Base-by-base conservation (phyloP, 139 green algal species). In the Picochlorum sp. region DNA sequence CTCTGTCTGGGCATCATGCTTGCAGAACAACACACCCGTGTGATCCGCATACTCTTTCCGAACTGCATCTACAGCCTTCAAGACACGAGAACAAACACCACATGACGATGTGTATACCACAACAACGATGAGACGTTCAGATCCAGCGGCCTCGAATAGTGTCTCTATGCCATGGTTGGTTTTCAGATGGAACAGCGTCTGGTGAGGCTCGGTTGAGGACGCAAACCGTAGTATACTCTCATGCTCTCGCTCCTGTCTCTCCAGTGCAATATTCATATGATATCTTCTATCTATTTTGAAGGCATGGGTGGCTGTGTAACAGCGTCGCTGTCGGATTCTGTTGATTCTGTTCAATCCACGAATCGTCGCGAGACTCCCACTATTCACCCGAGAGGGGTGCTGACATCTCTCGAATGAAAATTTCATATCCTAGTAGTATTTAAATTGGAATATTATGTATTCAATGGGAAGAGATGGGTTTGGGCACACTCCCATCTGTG, bases 231-330 rank as follows among this genome's bases (percentile, higher is more conserved):
- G 34, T 41, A 41, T 41, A 41, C 34, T 41, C 34, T 9, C 34
- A 41, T 41, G 24, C 10, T 73, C 70, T 16, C 38, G 31, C 31
- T 78, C 45, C 49, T 80, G 73, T 41, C 73, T 52, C 62, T 80
- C 38, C 62, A 68, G 78, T 16, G 70, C 47, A 47, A 74, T 59
- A n/a, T 79, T 59, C 69, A 79, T 50, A 44, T 79, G 72, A 30
- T 72, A 62, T 38, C 68, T n/a, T 28, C 37, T 62, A 24, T 72
- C 66, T 15, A 72, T 72, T 20, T 69, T 21, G 2, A 72, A 66
- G 15, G 31, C 60, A n/a, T 24, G 18, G 6, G 21, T 15, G 15
- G 13, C 13, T 65, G 13, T 54, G 6, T 21, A 20, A 54, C 6
- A 54, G 47, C 47, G 47, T 20, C 45, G 15, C 8, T 51, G 15